Evolutionary conservation across 2,329 filamentous ascomycete species (phyloP).

Genomic region (Dothiorella sarmentorum): DNA sequence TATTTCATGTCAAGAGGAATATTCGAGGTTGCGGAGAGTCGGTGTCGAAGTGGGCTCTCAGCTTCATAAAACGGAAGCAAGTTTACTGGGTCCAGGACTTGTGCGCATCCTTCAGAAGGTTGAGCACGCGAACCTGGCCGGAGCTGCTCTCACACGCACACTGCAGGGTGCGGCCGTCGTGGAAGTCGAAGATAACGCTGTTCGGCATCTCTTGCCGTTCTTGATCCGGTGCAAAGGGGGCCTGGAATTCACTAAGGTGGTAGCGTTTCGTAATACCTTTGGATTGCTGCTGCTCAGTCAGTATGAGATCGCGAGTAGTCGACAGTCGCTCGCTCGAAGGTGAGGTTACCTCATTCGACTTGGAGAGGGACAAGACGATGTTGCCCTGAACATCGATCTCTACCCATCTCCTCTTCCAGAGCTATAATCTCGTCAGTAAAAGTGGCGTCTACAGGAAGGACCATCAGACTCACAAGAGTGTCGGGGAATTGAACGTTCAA

Average conservation of each 20-base stretch:
- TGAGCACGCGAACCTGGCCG: conserved; percentile 34
- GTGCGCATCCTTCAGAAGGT: conserved; percentile 8
- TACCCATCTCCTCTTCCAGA: conserved; percentile 93
- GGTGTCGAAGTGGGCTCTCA: background rate
- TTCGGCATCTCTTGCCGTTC: conserved; percentile 91
- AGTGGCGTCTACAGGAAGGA: background rate
- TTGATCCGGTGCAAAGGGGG: conserved; percentile 79
- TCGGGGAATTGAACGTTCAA: conserved; percentile 98
- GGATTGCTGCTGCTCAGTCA: conserved; percentile 27
- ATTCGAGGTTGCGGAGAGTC: background rate
- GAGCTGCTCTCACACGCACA: conserved; percentile 48
- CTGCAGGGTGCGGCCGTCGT: conserved; percentile 60
- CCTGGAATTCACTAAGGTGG: conserved; percentile 78
- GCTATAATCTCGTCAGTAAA: conserved; percentile 33
- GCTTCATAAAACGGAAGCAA: background rate
- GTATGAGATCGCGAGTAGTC: background rate
- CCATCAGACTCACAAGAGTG: conserved; percentile 58
- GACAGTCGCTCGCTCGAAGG: background rate
- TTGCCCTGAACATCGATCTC: conserved; percentile 80
- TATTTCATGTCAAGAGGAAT: conserved; percentile 9
- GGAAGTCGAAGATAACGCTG: conserved; percentile 65
- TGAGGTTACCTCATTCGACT: conserved; percentile 51
- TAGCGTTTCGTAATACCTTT: conserved; percentile 71
- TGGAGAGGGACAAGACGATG: conserved; percentile 71
- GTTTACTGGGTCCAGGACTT: conserved; percentile 3